Evolutionary conservation across 768 basidiomycete genomes (phyloP), one percentile per base, ranked within the genome.

Genomic region (Amanita polypyramis): DNA sequence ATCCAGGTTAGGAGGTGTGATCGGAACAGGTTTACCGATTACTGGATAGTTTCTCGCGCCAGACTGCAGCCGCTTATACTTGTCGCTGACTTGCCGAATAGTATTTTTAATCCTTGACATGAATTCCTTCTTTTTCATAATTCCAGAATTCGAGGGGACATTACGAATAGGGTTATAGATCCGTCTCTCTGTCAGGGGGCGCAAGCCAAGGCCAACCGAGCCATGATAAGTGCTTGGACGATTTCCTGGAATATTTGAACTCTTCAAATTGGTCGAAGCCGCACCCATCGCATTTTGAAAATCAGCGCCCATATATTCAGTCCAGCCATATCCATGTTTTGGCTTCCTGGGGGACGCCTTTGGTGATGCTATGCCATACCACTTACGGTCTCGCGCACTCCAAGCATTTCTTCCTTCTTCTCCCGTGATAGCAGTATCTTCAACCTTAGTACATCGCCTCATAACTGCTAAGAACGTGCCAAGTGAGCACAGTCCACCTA

Each of bases 61-160:
- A 47, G 62, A 64, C 36, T 63, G 62, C 30, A 65, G 65, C 10
- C 62, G 63, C 20, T 62, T 63, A 54, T 73, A 77, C 59, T 70
- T 79, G 57, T 80, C 74, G 65, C 84, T 85, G 52, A 85, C 82
- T 37, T 77, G 73, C 48, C 85, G 70, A 29, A 82, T 78, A 2
- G 82, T 81, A 41, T 77, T 70, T 52, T 67, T 74, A 36, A 87
- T 70, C 59, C 68, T 74, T n/a, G 72, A 70, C 45, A 86, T 54
- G 56, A 87, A 86, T 57, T 85, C 81, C 14, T 66, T 70, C 60
- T 86, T 88, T 59, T 73, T 80, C 73, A 85, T 79, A 33, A 82
- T 69, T 7, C 72, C 75, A 6, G 80, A 73, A 49, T 70, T 74
- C 37, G 55, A 60, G 37, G 23, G 55, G 54, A 38, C 54, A 60